phyloP scores from a whole-genome alignment of 164 flowering plant species.

The Berberis vulgaris region DNA sequence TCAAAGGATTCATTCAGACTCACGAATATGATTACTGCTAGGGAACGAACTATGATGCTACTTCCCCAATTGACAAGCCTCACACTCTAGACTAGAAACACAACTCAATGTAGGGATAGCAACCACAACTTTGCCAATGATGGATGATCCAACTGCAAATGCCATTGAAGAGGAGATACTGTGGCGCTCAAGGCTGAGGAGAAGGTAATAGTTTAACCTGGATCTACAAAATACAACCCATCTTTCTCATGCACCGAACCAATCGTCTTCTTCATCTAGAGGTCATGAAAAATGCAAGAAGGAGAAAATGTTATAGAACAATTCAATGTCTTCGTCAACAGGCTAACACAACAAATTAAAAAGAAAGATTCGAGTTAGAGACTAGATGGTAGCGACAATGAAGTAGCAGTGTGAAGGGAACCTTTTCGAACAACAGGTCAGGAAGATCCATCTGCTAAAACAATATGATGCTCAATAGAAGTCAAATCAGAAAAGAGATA shows the following conservation, averaged over 20 bases:
- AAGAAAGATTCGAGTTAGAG: not conserved
- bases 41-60: conserved; percentile 3
- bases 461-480: not conserved
- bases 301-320: conserved; percentile 1
- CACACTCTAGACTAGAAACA: conserved; percentile 1
- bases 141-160: not conserved
- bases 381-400: not conserved
- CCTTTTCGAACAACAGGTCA: not conserved
- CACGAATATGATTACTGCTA: not conserved
- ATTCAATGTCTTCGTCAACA: not conserved
- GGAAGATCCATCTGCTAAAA: not conserved
- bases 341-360: conserved; percentile 1
- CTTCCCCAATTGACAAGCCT: conserved; percentile 6
- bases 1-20: not conserved
- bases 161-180: conserved; percentile 3
- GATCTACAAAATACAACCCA: conserved; percentile 1
- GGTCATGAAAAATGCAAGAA: conserved; percentile 1
- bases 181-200: not conserved
- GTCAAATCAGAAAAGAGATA: not conserved
- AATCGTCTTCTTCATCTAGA: conserved; percentile 2
- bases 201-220: not conserved
- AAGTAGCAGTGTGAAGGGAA: not conserved
- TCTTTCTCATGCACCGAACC: not conserved
- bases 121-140: not conserved
- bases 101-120: not conserved